A percentile compares a stretch with the other conserved stretches of the same genome.
Evolutionary conservation across 2,329 filamentous ascomycete genomes (phyloP).

Genomic region (Penicillium italicum): DNA sequence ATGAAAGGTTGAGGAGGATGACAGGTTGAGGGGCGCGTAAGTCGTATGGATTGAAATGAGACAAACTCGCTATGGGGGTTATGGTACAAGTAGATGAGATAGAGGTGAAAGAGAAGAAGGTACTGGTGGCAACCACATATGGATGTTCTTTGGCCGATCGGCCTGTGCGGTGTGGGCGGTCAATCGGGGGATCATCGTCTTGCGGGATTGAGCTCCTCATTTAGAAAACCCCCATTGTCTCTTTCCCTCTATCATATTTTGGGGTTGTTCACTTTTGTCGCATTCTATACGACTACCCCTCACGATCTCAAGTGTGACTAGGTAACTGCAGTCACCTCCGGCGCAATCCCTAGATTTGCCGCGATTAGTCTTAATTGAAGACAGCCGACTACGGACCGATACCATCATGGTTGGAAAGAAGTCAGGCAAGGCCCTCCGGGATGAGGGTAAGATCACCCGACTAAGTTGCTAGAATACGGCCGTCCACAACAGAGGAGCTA

Average conservation of each 20-base stretch:
- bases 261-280: background rate
- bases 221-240: constrained; percentile 6
- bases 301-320: background rate
- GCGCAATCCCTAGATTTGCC: constrained; percentile 18
- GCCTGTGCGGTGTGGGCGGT: constrained; percentile 27
- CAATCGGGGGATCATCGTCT: constrained; percentile 19
- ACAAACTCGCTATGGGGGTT: background rate
- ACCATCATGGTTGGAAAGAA: constrained; percentile 62
- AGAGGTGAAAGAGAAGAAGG: constrained; percentile 4
- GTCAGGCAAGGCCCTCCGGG: constrained; percentile 58
- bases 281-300: background rate
- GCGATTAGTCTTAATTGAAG: constrained; percentile 8
- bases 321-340: background rate
- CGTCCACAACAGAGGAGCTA: constrained; percentile 9
- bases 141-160: constrained; percentile 14
- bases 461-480: background rate
- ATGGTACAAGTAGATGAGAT: constrained; percentile 7
- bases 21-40: background rate
- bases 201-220: constrained; percentile 12
- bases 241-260: background rate
- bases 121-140: constrained; percentile 22
- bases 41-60: background rate
- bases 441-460: constrained; percentile 48
- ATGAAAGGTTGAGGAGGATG: background rate
- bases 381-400: background rate